A percentile compares a stretch with the other conserved stretches of the same genome.
These are phyloP conservation scores for Teunomyces atbi DNA, from an alignment of 805 yeast genomes.

Conservation along the genomic window DNA sequence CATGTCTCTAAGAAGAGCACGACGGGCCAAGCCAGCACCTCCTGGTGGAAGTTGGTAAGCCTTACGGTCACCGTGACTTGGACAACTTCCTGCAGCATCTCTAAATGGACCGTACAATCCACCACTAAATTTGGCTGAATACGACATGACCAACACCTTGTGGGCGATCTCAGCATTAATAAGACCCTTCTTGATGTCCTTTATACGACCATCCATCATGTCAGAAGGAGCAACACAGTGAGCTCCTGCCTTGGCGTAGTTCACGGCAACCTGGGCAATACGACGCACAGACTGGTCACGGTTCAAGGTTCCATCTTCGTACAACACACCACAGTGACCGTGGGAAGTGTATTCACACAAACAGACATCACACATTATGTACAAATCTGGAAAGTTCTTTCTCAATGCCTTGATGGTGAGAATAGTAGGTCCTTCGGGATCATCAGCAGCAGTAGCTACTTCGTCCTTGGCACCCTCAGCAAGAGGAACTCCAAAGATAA, in stretches of 20 bases:
- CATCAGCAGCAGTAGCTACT: slow-evolving; percentile 88
- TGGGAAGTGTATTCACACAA: slow-evolving; percentile 94
- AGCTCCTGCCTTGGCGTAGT: slow-evolving; percentile 95
- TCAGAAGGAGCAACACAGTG: slow-evolving; percentile 95
- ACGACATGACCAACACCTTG: slow-evolving; percentile 84
- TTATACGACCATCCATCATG: slow-evolving; percentile 94
- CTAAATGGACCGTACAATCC: slow-evolving; percentile 94
- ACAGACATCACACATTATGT: slow-evolving; percentile 92
- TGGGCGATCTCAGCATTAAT: slow-evolving; percentile 82
- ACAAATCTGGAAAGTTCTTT: slow-evolving; percentile 72
- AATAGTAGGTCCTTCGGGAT: slow-evolving; percentile 94
- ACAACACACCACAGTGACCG: slow-evolving; percentile 95
- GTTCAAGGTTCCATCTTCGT: slow-evolving; percentile 83
- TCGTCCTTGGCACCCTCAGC: slow-evolving; percentile 74
- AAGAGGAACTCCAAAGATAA: slow-evolving; percentile 88
- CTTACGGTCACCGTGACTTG: slow-evolving; percentile 87
- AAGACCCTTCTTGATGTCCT: slow-evolving; percentile 82
- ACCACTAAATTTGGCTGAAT: slow-evolving; percentile 92
- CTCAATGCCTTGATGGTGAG: slow-evolving; percentile 66
- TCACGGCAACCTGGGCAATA: slow-evolving; percentile 91
- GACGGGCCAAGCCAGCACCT: slow-evolving; percentile 88
- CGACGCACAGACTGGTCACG: slow-evolving; percentile 73
- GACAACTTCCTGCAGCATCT: slow-evolving; percentile 93
- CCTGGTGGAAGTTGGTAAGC: slow-evolving; percentile 92
- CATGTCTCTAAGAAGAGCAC: slow-evolving; percentile 85